Evolutionary conservation across 176 grass and related monocot species (phyloP).

Genomic region (Oryza officinalis): DNA sequence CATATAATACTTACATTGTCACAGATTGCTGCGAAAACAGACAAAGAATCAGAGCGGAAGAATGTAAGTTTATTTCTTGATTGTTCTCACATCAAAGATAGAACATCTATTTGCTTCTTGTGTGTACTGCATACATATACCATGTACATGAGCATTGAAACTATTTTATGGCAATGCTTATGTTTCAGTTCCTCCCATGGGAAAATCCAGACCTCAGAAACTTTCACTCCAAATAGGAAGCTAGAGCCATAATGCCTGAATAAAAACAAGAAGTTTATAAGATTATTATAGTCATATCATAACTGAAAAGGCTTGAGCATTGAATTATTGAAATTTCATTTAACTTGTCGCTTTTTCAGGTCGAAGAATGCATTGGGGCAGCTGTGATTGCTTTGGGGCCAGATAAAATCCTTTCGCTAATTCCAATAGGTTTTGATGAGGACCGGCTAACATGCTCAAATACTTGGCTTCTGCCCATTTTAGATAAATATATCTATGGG

Average conservation of each 20-base stretch:
- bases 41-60: constrained; percentile 47
- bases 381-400: constrained; percentile 79
- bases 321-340: constrained; percentile 16
- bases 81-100: not conserved
- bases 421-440: constrained; percentile 71
- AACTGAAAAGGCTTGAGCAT: not conserved
- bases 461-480: constrained; percentile 86
- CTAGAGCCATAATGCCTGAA: not conserved
- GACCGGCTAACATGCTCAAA: constrained; percentile 69
- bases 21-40: constrained; percentile 36
- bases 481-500: constrained; percentile 74
- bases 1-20: constrained; percentile 76
- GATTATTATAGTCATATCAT: constrained; percentile 10
- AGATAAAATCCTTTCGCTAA: constrained; percentile 68
- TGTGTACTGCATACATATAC: not conserved
- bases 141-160: not conserved
- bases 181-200: not conserved
- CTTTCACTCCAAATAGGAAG: not conserved
- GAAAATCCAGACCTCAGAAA: not conserved
- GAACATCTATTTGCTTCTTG: constrained; percentile 6
- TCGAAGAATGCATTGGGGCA: constrained; percentile 86
- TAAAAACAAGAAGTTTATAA: not conserved
- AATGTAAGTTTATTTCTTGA: constrained; percentile 62
- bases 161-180: not conserved
- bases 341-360: constrained; percentile 47